Evolutionary conservation across 169 alveolate species (phyloP).

Genomic region (Toxoplasma gondii): DNA sequence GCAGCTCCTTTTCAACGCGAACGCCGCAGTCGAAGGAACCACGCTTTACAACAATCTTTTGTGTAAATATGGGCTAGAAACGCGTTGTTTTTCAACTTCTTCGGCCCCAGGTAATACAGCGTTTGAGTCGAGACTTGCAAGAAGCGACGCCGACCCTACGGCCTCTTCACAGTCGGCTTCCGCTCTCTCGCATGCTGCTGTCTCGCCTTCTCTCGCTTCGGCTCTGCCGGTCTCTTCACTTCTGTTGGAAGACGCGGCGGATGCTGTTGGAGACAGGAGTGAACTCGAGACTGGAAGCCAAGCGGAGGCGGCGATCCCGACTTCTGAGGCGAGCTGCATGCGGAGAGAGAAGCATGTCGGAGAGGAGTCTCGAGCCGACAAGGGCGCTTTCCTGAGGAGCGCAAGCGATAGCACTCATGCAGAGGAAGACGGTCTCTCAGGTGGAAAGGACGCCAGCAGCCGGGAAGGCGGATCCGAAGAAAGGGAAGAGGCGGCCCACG

Average conservation of each 20-base stretch:
- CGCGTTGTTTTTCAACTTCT: background rate
- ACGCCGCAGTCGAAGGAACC: constrained; percentile 1
- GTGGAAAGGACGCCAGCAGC: background rate
- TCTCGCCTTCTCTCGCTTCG: background rate
- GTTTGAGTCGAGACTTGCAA: background rate
- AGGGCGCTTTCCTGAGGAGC: background rate
- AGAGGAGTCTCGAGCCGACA: background rate
- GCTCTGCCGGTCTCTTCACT: background rate
- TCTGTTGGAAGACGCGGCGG: background rate
- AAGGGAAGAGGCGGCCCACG: background rate
- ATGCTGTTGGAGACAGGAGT: background rate
- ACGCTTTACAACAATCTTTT: background rate
- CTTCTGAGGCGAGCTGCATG: background rate
- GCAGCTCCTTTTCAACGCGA: background rate
- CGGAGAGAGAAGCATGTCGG: background rate
- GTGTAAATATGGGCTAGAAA: background rate
- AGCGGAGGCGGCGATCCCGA: background rate
- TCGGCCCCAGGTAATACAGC: background rate
- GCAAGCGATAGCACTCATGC: background rate
- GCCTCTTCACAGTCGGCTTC: background rate
- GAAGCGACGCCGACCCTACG: background rate
- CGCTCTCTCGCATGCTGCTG: background rate
- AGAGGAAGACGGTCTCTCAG: background rate
- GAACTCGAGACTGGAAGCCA: background rate
- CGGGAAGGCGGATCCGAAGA: background rate